Percentiles rank a stretch among this genome's conserved stretches.
Conservation (phyloP, 768 basidiomycete genomes). For the Grammothele lineata region DNA sequence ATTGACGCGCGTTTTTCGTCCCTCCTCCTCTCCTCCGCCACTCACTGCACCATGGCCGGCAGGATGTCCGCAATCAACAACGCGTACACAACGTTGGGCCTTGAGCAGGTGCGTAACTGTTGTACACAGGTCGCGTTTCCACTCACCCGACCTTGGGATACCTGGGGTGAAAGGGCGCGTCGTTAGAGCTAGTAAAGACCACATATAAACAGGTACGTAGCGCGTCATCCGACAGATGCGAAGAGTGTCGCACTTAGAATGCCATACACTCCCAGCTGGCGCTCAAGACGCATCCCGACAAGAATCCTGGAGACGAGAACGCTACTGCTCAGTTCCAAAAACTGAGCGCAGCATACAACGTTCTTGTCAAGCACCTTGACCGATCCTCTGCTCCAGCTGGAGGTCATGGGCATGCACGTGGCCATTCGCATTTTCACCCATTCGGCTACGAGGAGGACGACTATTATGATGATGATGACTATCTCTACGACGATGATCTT, state of each 20-base stretch:
- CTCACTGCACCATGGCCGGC: slow-evolving; percentile 28
- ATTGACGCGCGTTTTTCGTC: slow-evolving; percentile 9
- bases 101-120: slow-evolving; percentile 42
- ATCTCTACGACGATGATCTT: slow-evolving; percentile 30
- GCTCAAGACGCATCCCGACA: slow-evolving; percentile 71
- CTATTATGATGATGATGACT: slow-evolving; percentile 31
- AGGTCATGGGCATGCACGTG: slow-evolving; percentile 15
- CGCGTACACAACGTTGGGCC: slow-evolving; percentile 43
- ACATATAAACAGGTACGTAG: slow-evolving; percentile 63
- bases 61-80: slow-evolving; percentile 32
- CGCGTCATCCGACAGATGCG: background rate
- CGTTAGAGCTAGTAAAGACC: slow-evolving; percentile 60
- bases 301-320: slow-evolving; percentile 60
- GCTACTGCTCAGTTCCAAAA: slow-evolving; percentile 70
- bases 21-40: background rate
- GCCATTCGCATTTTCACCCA: slow-evolving; percentile 22
- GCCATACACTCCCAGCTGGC: slow-evolving; percentile 42
- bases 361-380: slow-evolving; percentile 54
- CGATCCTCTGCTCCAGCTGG: slow-evolving; percentile 26
- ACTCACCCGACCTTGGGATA: background rate
- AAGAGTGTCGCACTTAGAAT: too few species aligned
- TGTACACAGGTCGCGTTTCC: background rate
- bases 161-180: slow-evolving; percentile 41
- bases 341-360: slow-evolving; percentile 63
- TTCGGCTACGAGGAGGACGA: slow-evolving; percentile 32